Evolutionary conservation across 306 rosid genomes (phyloP), one percentile per base, ranked within the genome.

Genomic region (Notholithocarpus densiflorus): DNA sequence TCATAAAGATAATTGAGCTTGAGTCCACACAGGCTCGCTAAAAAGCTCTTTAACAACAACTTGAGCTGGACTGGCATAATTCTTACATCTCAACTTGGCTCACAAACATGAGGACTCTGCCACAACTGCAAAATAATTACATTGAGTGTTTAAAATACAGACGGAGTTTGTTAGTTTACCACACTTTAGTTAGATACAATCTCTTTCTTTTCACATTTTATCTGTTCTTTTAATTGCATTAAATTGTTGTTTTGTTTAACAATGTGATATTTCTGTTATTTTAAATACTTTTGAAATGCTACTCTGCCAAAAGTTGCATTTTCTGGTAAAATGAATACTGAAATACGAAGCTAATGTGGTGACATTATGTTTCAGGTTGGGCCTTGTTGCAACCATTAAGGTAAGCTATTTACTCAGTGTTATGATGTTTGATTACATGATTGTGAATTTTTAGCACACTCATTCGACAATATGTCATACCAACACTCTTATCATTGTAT

Each of bases 341-440:
- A 21, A 14, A 60, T 53, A 64, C 73, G 0, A 64, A 11, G 68
- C 89, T 90, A 82, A 90, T 60, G 72, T 57, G 52, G 73, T 78
- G 26, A 65, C 64, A 60, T 87, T 69, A 31, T 81, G 74, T 91
- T 88, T 82, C 96, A 95, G 98, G 93, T 90, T 95, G 93, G 98
- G 98, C 68, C 99, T 95, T 40, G 98, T 92, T 81, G 93, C 97
- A 21, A 94, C 98, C 77, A 92, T 92, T 56, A 94, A 94, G 98
- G 97, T 94, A 92, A 45, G 75, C 53, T 69, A n/a, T 75, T 31
- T 71, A 74, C 68, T 65, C 31, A 20, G 61, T 70, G 43, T 0
- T 65, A 48, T 32, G 48, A 14, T 40, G 19, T 24, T 71, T 65
- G n/a, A 11, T 62, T 56, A 29, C 13, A 23, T 10, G 7, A 9